A percentile compares a stretch with the other conserved stretches of the same genome.
Conservation (phyloP, 2,329 filamentous ascomycete genomes). For the Bipolaris bicolor region DNA sequence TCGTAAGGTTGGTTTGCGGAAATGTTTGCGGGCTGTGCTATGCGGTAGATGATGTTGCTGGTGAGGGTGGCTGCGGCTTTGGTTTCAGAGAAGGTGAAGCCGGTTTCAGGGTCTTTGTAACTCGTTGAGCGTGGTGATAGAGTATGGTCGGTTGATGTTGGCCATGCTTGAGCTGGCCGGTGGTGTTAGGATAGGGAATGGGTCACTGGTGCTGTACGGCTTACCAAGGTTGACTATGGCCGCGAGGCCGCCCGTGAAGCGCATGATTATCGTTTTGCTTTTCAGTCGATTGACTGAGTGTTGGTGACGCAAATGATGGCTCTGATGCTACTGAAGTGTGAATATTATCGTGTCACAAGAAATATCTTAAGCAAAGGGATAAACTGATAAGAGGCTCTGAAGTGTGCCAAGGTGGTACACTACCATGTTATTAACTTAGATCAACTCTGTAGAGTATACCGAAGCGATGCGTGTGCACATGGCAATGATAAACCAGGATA, state of each 20-base stretch:
- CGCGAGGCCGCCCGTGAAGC: constrained; percentile 21
- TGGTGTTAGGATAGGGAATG: not conserved
- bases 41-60: constrained; percentile 36
- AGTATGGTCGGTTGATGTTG: constrained; percentile 8
- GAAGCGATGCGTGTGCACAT: constrained; percentile 32
- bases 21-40: constrained; percentile 34
- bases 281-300: not conserved
- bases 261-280: constrained; percentile 26
- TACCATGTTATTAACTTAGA: constrained; percentile 25
- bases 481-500: constrained; percentile 36
- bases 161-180: constrained; percentile 24
- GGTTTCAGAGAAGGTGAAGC: constrained; percentile 44
- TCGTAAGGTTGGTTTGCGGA: constrained; percentile 30
- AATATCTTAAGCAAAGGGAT: constrained; percentile 23
- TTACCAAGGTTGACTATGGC: constrained; percentile 32
- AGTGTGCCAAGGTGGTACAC: constrained; percentile 36
- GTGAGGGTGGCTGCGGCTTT: constrained; percentile 36
- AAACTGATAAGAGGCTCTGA: constrained; percentile 28
- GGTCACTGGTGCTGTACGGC: not conserved
- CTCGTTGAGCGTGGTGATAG: constrained; percentile 22
- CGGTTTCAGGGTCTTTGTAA: constrained; percentile 38
- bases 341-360: constrained; percentile 16
- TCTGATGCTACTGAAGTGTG: not conserved
- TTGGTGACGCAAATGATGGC: not conserved
- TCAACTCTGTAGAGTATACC: constrained; percentile 24